Conservation (phyloP, 805 yeast species). For the Yarrowia porcina region DNA sequence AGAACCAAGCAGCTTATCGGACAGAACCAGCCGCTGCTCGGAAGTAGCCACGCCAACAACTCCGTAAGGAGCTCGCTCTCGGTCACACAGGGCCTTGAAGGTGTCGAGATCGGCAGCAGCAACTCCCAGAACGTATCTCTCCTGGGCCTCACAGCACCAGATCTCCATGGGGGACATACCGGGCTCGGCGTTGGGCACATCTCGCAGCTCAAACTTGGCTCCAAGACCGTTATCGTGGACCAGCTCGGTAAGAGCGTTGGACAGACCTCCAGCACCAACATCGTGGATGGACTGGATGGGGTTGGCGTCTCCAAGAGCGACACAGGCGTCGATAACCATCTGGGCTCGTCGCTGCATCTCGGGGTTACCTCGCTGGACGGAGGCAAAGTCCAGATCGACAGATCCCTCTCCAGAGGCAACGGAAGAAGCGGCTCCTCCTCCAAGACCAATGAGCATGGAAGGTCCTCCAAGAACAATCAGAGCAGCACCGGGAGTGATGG, state of each 20-base stretch:
- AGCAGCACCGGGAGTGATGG: slow-evolving; percentile 86
- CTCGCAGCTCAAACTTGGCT: slow-evolving; percentile 86
- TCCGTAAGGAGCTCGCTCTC: slow-evolving; percentile 95
- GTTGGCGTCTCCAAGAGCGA: slow-evolving; percentile 64
- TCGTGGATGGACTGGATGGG: slow-evolving; percentile 97
- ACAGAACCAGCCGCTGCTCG: slow-evolving; percentile 76
- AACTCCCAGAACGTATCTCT: slow-evolving; percentile 93
- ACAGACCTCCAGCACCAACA: slow-evolving; percentile 99
- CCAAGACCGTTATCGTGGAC: slow-evolving; percentile 97
- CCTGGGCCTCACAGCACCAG: slow-evolving; percentile 99
- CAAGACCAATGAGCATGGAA: slow-evolving; percentile 95
- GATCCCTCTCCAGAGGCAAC: slow-evolving; percentile 95
- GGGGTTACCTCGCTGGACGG: slow-evolving; percentile 98
- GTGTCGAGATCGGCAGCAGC: slow-evolving; percentile 67
- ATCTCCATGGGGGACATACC: slow-evolving; percentile 99
- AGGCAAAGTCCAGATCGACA: slow-evolving; percentile 94
- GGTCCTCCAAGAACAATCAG: slow-evolving; percentile 96
- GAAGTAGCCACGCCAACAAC: slow-evolving; percentile 92
- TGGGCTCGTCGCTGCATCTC: slow-evolving; percentile 99
- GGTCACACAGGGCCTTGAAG: slow-evolving; percentile 76
- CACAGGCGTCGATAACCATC: slow-evolving; percentile 94
- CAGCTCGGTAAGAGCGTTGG: slow-evolving; percentile 94
- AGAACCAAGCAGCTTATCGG: slow-evolving; percentile 70
- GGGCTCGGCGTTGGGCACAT: slow-evolving; percentile 85
- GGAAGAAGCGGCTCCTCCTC: slow-evolving; percentile 99